Base-by-base conservation (phyloP, 345 rosid genomes). In the Lagerstroemia speciosa region DNA sequence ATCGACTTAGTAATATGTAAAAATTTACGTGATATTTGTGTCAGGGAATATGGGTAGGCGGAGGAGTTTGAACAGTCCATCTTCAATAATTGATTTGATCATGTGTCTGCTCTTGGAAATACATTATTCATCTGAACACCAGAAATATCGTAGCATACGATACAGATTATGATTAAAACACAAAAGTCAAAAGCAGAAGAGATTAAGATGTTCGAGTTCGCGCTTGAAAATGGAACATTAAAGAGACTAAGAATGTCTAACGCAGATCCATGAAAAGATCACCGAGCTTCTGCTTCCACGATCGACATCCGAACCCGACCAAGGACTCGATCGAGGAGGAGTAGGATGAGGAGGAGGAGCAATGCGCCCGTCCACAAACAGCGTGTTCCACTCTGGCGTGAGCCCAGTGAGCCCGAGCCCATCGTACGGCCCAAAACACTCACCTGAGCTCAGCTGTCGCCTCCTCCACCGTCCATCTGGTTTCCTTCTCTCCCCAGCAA, bases 311-410 rank as follows among this genome's bases (percentile, higher is more conserved):
- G 66, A 34, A 45, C 46, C 32, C 31, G 32, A 38, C 52, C 50
- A 65, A 3, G 67, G 66, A 36, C 37, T 62, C 10, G 66, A 36
- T 6, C 43, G 11, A 6, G 43, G 26, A 40, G 88, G 14, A 40
- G 88, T 85, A 72, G 85, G 86, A 71, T 9, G 38, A 36, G 38
- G 26, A 40, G 88, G 88, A 73, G 85, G 87, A 71, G 80, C 87
- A 48, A 81, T 61, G 6, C 69, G 70, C 22, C 84, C 85, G 63
- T 83, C 45, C 24, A 83, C 71, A 53, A 86, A 86, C 3, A 86
- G 80, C 2, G 88, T 76, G 73, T 78, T 82, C 24, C 73, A 50
- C 24, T 74, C 75, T 30, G 73, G 69, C 20, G 69, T 74, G 22
- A 74, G 52, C 30, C 76, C 50, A 29, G 70, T 64, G 66, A 81